A percentile compares a stretch with the other conserved stretches of the same genome.
These are phyloP conservation scores for Flaveria brownii DNA, from an alignment of 129 eudicot genomes.

Conservation along the genomic window DNA sequence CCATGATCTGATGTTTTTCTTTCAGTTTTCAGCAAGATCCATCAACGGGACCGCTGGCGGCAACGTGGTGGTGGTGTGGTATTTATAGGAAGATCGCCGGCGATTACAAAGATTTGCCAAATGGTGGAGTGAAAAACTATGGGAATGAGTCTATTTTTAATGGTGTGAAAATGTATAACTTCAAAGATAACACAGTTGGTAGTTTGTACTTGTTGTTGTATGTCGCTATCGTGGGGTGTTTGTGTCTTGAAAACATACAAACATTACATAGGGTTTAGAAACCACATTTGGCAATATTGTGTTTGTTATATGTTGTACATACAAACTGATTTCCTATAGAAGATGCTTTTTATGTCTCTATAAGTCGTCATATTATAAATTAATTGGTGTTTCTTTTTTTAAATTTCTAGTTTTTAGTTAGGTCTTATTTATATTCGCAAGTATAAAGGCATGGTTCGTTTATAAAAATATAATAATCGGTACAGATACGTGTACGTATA, in stretches of 20 bases:
- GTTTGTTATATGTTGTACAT: slow-evolving; percentile 14
- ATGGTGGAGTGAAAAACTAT: slow-evolving; percentile 38
- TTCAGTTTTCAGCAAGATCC: too few species aligned
- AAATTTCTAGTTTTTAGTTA: background rate
- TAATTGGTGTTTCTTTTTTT: background rate
- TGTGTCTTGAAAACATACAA: slow-evolving; percentile 30
- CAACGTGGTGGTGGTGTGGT: background rate
- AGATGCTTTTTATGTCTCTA: slow-evolving; percentile 31
- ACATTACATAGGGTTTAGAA: slow-evolving; percentile 29
- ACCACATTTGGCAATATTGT: slow-evolving; percentile 41
- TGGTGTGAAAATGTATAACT: slow-evolving; percentile 26
- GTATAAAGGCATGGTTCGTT: too few species aligned
- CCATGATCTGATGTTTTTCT: slow-evolving; percentile 33
- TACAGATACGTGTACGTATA: too few species aligned
- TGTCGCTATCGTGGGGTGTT: slow-evolving; percentile 33
- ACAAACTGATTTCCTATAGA: slow-evolving; percentile 3
- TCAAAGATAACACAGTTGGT: slow-evolving; percentile 30
- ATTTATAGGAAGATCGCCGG: slow-evolving; percentile 34
- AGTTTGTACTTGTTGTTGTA: slow-evolving; percentile 33
- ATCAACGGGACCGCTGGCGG: too few species aligned
- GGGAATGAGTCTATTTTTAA: slow-evolving; percentile 30
- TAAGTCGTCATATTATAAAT: background rate
- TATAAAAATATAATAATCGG: too few species aligned
- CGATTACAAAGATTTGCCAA: slow-evolving; percentile 43
- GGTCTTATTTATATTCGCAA: background rate